These are phyloP conservation scores for Verbascum thapsus DNA, from an alignment of 257 asterid genomes.

Conservation along the genomic window DNA sequence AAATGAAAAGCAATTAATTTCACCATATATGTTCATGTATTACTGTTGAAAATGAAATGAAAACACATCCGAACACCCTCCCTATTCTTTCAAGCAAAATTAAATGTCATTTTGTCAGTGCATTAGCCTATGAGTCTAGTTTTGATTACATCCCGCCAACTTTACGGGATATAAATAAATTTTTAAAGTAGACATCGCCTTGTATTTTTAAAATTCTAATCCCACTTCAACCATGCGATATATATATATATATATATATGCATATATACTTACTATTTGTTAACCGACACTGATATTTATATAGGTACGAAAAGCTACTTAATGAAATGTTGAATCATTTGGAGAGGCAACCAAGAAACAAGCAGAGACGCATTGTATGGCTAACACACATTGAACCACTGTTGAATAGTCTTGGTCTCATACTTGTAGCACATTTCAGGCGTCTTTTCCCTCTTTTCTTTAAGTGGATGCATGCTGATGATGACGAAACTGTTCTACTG, in stretches of 20 bases:
- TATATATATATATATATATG: too few relatives aligned
- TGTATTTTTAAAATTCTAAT: not conserved
- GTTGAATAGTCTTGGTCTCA: constrained; percentile 65
- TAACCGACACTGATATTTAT: constrained; percentile 17
- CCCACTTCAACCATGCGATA: constrained; percentile 5
- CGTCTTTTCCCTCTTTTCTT: constrained; percentile 87
- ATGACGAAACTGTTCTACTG: constrained; percentile 80
- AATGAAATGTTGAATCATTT: constrained; percentile 85
- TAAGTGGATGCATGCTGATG: constrained; percentile 91
- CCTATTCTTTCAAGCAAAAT: too few relatives aligned
- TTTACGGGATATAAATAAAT: not conserved
- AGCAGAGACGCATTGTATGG: constrained; percentile 82
- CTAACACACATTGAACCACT: constrained; percentile 72
- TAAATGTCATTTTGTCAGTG: not conserved
- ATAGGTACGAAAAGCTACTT: constrained; percentile 82
- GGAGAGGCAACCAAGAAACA: constrained; percentile 92
- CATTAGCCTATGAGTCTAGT: not conserved
- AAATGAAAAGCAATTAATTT: too few relatives aligned
- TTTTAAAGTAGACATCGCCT: not conserved
- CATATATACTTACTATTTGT: constrained; percentile 17
- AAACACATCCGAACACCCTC: too few relatives aligned
- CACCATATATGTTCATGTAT: too few relatives aligned
- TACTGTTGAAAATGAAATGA: too few relatives aligned
- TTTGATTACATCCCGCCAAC: not conserved
- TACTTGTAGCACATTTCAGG: constrained; percentile 79